Evolutionary conservation across 176 grass and related monocot genomes (phyloP), one percentile per base, ranked within the genome.

Genomic region (Musa troglodytarum): DNA sequence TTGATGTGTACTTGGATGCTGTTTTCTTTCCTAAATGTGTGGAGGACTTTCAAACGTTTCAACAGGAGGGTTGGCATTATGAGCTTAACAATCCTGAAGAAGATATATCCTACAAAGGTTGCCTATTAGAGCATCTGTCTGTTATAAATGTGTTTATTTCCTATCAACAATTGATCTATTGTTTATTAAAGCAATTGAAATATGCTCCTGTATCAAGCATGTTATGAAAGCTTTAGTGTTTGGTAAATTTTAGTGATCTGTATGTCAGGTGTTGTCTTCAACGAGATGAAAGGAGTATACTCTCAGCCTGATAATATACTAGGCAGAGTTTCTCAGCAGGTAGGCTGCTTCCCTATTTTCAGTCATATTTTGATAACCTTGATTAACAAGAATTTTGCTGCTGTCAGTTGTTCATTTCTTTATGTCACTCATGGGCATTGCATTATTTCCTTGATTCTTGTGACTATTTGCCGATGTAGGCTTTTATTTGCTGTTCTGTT

Each of bases 271-370:
- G 95, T 99, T 50, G 95, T 99, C 50, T 99, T 99, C 80, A 99
- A 99, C 79, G 95, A 99, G 86, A 99, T 99, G 95, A 99, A 99
- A 89, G 90, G 95, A 86, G 88, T 99, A 73, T 94, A 99, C 75
- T 99, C 95, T 78, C 95, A 99, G 78, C 95, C 88, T 16, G 95
- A 99, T 86, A 99, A 92, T 69, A 77, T 99, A 85, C 89, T 99
- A 85, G 95, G 86, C 24, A 85, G 86, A 78, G 82, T 82, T 65
- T 81, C 86, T 66, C 90, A 99, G 72, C 90, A 94, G 88, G 88
- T 82, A 79, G 86, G 80, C 77, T 70, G 57, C 43, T 77, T 84
- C 11, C 63, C 83, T 2, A n/a, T 70, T 82, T 72, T 81, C 59
- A 7, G 1, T 74, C 25, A 78, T 77, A 4, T 23, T 52, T 21